These are phyloP conservation scores for Calvatia gigantea DNA, from an alignment of 768 basidiomycete genomes.

Conservation along the genomic window DNA sequence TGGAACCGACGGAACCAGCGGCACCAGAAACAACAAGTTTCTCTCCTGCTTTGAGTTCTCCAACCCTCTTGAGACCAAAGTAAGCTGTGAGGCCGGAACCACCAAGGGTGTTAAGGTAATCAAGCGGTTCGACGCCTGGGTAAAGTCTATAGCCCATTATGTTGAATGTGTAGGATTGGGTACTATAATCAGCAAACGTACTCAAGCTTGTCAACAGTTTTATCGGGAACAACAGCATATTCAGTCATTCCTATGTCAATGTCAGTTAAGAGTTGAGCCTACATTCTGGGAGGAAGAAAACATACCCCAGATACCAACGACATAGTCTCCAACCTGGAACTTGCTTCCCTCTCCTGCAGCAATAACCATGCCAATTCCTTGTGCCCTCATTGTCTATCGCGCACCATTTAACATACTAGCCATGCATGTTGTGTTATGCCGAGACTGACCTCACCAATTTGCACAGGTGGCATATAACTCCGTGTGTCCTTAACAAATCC, in stretches of 20 bases:
- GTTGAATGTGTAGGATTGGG: background rate
- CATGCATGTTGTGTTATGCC: background rate
- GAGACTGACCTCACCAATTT: slow-evolving; percentile 56
- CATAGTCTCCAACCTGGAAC: slow-evolving; percentile 66
- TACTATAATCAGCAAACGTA: slow-evolving; percentile 28
- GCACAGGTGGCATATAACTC: slow-evolving; percentile 67
- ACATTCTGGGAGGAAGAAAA: slow-evolving; percentile 7
- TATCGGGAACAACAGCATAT: slow-evolving; percentile 60
- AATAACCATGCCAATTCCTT: slow-evolving; percentile 64
- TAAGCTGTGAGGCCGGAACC: slow-evolving; percentile 81
- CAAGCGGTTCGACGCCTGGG: slow-evolving; percentile 61
- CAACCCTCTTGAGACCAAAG: slow-evolving; percentile 82
- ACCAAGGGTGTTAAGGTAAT: slow-evolving; percentile 82
- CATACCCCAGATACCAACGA: slow-evolving; percentile 60
- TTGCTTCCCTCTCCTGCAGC: slow-evolving; percentile 49
- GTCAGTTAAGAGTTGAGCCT: background rate
- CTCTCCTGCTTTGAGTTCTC: slow-evolving; percentile 78
- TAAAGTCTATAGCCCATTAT: slow-evolving; percentile 43
- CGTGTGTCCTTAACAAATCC: slow-evolving; percentile 73
- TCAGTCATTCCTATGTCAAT: slow-evolving; percentile 71
- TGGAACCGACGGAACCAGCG: slow-evolving; percentile 84
- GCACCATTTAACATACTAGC: background rate
- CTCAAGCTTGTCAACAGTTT: slow-evolving; percentile 49
- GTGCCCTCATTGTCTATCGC: slow-evolving; percentile 65
- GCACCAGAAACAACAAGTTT: slow-evolving; percentile 86